phyloP scores from a whole-genome alignment of 192 early-diverging fungal species.

The Coemansia brasiliensis region DNA sequence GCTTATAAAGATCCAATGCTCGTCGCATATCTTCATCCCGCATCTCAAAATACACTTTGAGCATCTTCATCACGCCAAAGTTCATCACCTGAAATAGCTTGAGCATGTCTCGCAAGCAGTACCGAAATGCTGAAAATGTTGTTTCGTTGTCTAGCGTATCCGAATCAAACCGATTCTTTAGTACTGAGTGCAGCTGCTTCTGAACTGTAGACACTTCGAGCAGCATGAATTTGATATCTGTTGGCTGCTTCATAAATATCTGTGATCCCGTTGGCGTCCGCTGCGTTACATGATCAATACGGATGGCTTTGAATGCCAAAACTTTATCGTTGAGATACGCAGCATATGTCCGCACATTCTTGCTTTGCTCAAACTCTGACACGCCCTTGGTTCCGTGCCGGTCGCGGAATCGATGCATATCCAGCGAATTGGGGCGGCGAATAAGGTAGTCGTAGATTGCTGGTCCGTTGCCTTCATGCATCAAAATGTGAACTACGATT shows the following conservation, averaged over 20 bases:
- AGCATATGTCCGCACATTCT: slow-evolving; percentile 56
- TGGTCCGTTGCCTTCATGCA: slow-evolving; percentile 50
- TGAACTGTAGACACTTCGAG: slow-evolving; percentile 55
- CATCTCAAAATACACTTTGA: slow-evolving; percentile 59
- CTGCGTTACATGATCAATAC: slow-evolving; percentile 52
- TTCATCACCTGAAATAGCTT: slow-evolving; percentile 61
- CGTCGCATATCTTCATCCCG: slow-evolving; percentile 53
- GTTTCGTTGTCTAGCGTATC: slow-evolving; percentile 57
- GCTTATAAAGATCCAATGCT: slow-evolving; percentile 55
- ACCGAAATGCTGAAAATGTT: slow-evolving; percentile 53
- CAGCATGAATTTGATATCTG: slow-evolving; percentile 48
- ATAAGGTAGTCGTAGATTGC: slow-evolving; percentile 48
- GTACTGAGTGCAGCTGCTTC: slow-evolving; percentile 53
- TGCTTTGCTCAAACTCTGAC: slow-evolving; percentile 56
- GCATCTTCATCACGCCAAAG: slow-evolving; percentile 59
- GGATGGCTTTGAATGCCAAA: slow-evolving; percentile 47
- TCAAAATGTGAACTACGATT: slow-evolving; percentile 54
- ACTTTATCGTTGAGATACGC: slow-evolving; percentile 56
- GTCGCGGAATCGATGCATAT: slow-evolving; percentile 56
- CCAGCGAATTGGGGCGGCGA: slow-evolving; percentile 37
- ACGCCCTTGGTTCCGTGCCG: slow-evolving; percentile 53
- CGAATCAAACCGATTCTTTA: slow-evolving; percentile 55
- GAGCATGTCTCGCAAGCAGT: slow-evolving; percentile 56
- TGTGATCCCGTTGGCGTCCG: slow-evolving; percentile 42
- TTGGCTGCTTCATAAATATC: slow-evolving; percentile 41